Conservation (phyloP, 2,329 filamentous ascomycete genomes). For the Colletotrichum magnum region DNA sequence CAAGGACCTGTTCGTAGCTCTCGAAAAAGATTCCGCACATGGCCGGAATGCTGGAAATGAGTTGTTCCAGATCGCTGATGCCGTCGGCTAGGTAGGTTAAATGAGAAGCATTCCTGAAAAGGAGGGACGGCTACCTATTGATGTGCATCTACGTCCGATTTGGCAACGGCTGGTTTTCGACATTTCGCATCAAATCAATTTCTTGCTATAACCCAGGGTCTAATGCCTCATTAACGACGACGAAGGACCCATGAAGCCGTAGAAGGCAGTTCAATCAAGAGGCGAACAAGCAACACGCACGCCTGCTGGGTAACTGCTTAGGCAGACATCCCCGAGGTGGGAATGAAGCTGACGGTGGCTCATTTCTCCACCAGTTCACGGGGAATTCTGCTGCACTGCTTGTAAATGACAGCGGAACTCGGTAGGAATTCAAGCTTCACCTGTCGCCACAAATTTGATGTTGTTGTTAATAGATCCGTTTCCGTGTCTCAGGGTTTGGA, state of each 20-base stretch:
- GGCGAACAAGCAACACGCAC: too few species aligned
- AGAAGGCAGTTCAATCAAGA: too few species aligned
- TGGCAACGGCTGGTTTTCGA: too few species aligned
- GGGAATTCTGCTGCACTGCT: conserved; percentile 5
- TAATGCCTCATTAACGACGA: too few species aligned
- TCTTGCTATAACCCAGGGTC: too few species aligned
- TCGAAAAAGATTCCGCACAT: not conserved
- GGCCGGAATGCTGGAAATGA: conserved; percentile 28
- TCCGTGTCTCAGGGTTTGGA: not conserved
- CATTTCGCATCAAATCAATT: too few species aligned
- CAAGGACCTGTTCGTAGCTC: not conserved
- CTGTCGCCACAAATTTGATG: not conserved
- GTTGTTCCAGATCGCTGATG: not conserved
- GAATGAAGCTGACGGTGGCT: conserved; percentile 1
- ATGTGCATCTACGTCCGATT: too few species aligned
- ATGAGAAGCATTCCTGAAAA: conserved; percentile 12
- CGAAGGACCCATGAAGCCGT: too few species aligned
- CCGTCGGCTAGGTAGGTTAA: not conserved
- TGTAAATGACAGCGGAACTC: not conserved
- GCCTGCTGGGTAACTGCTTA: too few species aligned
- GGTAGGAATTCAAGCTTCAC: not conserved
- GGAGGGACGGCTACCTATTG: too few species aligned
- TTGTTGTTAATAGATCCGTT: not conserved
- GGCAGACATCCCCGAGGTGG: not conserved
- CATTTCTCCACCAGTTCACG: conserved; percentile 1